Conservation (phyloP, 2,329 filamentous ascomycete genomes). For the Claviceps africana region DNA sequence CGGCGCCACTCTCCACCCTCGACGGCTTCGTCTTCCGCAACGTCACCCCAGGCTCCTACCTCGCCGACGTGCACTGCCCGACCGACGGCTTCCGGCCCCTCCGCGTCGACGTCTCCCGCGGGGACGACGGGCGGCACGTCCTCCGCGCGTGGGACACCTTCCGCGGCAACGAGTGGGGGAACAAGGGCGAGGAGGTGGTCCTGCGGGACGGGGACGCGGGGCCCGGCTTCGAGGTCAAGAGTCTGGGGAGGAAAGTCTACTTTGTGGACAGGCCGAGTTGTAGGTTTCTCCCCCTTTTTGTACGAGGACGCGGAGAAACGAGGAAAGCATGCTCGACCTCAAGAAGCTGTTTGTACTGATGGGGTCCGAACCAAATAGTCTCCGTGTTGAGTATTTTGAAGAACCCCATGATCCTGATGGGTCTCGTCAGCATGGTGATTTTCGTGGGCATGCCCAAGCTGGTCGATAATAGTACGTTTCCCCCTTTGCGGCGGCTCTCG, state of each 20-base stretch:
- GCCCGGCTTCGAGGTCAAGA: slow-evolving; percentile 43
- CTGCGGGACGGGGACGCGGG: slow-evolving; percentile 19
- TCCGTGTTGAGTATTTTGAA: slow-evolving; percentile 72
- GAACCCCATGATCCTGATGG: slow-evolving; percentile 94
- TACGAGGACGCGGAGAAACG: too few relatives aligned
- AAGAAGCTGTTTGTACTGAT: too few relatives aligned
- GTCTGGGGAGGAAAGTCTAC: slow-evolving; percentile 54
- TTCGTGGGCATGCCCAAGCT: slow-evolving; percentile 91
- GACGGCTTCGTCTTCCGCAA: slow-evolving; percentile 67
- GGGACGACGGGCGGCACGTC: slow-evolving; percentile 18
- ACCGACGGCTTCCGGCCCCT: slow-evolving; percentile 66
- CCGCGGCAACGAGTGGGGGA: slow-evolving; percentile 78
- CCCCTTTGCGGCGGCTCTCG: too few relatives aligned
- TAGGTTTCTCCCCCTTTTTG: slow-evolving; percentile 31
- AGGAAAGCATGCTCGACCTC: too few relatives aligned
- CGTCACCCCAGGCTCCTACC: slow-evolving; percentile 58
- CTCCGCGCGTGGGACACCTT: slow-evolving; percentile 70
- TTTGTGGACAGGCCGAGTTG: slow-evolving; percentile 64
- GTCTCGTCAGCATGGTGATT: slow-evolving; percentile 64
- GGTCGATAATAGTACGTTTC: slow-evolving; percentile 76
- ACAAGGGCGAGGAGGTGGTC: slow-evolving; percentile 53
- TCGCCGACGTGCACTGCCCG: slow-evolving; percentile 65
- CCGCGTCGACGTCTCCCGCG: slow-evolving; percentile 54
- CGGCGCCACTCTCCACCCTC: slow-evolving; percentile 50
- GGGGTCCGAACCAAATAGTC: slow-evolving; percentile 35